Evolutionary conservation across 768 basidiomycete species (phyloP), one percentile per base, ranked within the genome.

Genomic region (Naematelia aurantialba): DNA sequence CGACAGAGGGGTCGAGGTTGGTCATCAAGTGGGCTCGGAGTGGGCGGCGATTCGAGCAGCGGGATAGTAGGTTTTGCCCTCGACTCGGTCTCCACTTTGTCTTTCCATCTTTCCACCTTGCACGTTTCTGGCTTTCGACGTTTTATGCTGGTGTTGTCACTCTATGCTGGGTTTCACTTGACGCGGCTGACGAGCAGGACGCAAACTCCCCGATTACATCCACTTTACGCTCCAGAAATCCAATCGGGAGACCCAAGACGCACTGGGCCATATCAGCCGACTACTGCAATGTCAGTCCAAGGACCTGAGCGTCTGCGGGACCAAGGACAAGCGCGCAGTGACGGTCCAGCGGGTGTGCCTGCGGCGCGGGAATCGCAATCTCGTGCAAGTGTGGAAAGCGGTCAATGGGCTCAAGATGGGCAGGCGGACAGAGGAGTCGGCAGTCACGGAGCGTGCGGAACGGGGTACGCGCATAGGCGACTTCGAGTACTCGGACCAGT

Each of bases 201-300:
- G 45, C 51, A 59, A 56, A 22, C 67, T 63, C 2, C 79, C 79
- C 0, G 88, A 87, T 0, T 99, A 89, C 73, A 91, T 98, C 63
- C 92, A 97, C 72, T 96, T 98, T 76, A 96, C 90, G 0, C 79
- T 99, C 30, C 92, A 94, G 73, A 99, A 99, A 79, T 89, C 92
- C 21, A 99, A 99, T 73, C 86, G 96, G 45, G 96, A 99, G 72
- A 96, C 91, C 2, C 92, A 96, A 72, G 96, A 98, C 71, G 91
- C 90, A 1, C 83, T 99, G 21, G 81, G 84, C 1, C 82, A 93
- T 67, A 79, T 99, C 29, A 81, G 89, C 17, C 85, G 91, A 13
- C 81, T 83, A 27, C 80, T 97, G n/a, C 86, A 87, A 61, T 85
- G 86, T 59, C 84, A 81, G 22, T 75, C 85, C 51, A 91, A 88